phyloP scores from a whole-genome alignment of 1,139 yeast species.

The Wickerhamomyces sp. region DNA sequence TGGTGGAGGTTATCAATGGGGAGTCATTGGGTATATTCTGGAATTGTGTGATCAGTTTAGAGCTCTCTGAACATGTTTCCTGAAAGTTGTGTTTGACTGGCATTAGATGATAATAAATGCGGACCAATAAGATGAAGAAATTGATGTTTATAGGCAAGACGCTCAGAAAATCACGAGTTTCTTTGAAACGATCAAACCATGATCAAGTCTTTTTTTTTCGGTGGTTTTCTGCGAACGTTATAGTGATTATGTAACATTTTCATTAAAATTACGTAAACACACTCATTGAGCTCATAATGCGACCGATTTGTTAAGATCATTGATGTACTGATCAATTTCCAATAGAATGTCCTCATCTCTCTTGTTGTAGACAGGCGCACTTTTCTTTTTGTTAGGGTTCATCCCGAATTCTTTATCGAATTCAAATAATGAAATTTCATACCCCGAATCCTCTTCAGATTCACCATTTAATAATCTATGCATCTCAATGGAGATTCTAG shows the following conservation, averaged over 20 bases:
- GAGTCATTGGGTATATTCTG: not conserved
- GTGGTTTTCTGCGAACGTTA: not conserved
- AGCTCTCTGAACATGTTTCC: no score
- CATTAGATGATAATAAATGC: no score
- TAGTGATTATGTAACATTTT: no score
- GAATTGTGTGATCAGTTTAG: not conserved
- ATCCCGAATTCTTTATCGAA: conserved; percentile 6
- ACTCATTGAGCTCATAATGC: not conserved
- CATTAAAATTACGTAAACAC: not conserved
- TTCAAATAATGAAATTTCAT: conserved; percentile 9
- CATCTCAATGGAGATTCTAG: conserved; percentile 12
- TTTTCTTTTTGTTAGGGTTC: not conserved
- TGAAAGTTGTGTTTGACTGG: no score
- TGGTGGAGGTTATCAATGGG: conserved; percentile 17
- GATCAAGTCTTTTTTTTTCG: no score
- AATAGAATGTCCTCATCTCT: conserved; percentile 25
- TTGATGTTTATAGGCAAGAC: no score
- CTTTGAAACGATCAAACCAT: not conserved
- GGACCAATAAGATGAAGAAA: no score
- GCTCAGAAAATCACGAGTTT: not conserved
- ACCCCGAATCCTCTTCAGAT: conserved; percentile 18
- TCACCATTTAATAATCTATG: conserved; percentile 7
- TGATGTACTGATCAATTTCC: conserved; percentile 21
- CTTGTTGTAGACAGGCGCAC: conserved; percentile 25
- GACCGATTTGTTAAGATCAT: not conserved